Evolutionary conservation across 495 filamentous ascomycete genomes (phyloP).

Genomic region (Tuber melanosporum): DNA sequence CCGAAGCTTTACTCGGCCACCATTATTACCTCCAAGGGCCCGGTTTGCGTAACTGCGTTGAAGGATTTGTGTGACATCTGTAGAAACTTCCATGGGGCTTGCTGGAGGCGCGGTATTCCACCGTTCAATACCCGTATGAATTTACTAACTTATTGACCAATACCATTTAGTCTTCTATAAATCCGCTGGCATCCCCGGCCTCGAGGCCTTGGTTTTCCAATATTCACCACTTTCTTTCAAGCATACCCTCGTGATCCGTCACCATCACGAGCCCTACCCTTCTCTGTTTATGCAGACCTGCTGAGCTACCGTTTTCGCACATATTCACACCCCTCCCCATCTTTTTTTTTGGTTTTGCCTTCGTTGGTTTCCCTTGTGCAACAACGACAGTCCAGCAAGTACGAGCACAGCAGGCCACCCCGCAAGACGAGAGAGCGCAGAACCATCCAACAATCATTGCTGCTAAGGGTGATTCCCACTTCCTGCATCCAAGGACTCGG

Average conservation of each 20-base stretch:
- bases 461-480: not conserved
- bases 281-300: not conserved
- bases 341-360: too few species aligned
- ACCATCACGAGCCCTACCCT: not conserved
- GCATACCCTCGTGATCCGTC: not conserved
- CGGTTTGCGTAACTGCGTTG: not conserved
- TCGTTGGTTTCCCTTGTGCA: too few species aligned
- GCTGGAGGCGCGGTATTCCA: not conserved
- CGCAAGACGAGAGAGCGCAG: not conserved
- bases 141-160: not conserved
- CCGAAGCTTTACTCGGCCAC: slow-evolving; percentile 6
- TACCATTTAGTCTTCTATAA: not conserved
- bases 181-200: not conserved
- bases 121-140: not conserved
- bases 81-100: not conserved
- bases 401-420: not conserved
- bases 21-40: not conserved
- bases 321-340: not conserved
- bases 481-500: not conserved
- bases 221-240: not conserved
- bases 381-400: not conserved
- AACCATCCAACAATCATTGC: not conserved
- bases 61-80: not conserved
- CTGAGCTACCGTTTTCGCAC: not conserved
- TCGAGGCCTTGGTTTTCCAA: not conserved